Conservation (phyloP, 2,329 filamentous ascomycete genomes). For the Polytolypa hystricis region DNA sequence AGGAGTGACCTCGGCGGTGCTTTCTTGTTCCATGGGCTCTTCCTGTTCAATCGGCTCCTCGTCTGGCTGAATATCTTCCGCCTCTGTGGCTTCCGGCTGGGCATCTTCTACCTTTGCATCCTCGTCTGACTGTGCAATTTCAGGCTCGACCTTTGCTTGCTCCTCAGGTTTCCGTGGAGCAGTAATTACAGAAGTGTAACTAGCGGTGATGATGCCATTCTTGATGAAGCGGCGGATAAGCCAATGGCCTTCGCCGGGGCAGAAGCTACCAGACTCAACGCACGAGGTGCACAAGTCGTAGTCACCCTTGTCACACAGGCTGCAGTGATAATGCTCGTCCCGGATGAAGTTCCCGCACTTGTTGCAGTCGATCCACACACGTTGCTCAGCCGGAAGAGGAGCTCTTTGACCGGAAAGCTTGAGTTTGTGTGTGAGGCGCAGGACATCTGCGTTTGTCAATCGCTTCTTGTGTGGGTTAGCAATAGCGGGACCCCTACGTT, state of each 20-base stretch:
- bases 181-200: slow-evolving; percentile 66
- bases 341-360: slow-evolving; percentile 68
- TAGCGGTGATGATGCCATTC: slow-evolving; percentile 69
- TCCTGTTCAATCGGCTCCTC: too few relatives aligned
- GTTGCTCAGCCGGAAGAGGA: slow-evolving; percentile 23
- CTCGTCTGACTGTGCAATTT: neutral
- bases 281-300: slow-evolving; percentile 84
- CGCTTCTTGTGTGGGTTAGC: neutral
- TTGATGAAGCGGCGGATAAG: slow-evolving; percentile 81
- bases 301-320: slow-evolving; percentile 83
- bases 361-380: slow-evolving; percentile 84
- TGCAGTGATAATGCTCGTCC: slow-evolving; percentile 85
- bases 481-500: neutral
- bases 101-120: neutral
- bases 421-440: too few relatives aligned
- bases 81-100: neutral
- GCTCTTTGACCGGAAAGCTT: neutral
- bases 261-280: slow-evolving; percentile 63
- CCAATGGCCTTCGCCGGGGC: slow-evolving; percentile 74
- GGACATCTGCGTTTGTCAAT: neutral
- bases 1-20: neutral
- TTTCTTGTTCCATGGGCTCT: neutral
- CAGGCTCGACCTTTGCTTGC: slow-evolving; percentile 9
- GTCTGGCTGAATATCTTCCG: neutral
- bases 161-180: too few relatives aligned